phyloP scores from a whole-genome alignment of 257 asterid genomes.

The Przewalskia tangutica region DNA sequence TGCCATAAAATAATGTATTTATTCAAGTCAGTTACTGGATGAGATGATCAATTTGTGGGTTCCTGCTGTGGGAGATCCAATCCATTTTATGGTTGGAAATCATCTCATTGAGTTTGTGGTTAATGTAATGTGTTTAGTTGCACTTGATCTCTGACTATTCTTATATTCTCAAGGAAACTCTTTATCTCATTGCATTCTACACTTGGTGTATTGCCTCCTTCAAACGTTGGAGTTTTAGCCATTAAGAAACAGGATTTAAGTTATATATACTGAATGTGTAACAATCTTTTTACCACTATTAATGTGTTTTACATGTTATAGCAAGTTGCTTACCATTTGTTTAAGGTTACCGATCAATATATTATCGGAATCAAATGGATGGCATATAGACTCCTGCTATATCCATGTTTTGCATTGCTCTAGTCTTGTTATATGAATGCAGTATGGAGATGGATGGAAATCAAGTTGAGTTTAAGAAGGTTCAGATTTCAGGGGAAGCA shows the following conservation, averaged over 20 bases:
- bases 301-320: not conserved
- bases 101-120: not conserved
- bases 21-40: not conserved
- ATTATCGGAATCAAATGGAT: not conserved
- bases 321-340: not conserved
- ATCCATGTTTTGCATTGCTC: no score
- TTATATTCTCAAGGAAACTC: not conserved
- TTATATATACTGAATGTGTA: not conserved
- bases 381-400: no score
- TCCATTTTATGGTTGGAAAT: not conserved
- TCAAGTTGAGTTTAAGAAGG: no score
- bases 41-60: not conserved
- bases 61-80: not conserved
- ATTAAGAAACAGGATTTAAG: not conserved
- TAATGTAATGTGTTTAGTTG: not conserved
- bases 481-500: not conserved
- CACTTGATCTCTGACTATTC: not conserved
- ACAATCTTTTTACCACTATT: no score
- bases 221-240: not conserved
- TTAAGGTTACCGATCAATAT: not conserved
- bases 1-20: constrained; percentile 1
- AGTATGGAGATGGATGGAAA: no score
- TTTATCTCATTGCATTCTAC: not conserved
- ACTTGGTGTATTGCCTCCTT: not conserved
- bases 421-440: no score